These are phyloP conservation scores for Mentha longifolia DNA, from an alignment of 257 asterid species.

Conservation along the genomic window DNA sequence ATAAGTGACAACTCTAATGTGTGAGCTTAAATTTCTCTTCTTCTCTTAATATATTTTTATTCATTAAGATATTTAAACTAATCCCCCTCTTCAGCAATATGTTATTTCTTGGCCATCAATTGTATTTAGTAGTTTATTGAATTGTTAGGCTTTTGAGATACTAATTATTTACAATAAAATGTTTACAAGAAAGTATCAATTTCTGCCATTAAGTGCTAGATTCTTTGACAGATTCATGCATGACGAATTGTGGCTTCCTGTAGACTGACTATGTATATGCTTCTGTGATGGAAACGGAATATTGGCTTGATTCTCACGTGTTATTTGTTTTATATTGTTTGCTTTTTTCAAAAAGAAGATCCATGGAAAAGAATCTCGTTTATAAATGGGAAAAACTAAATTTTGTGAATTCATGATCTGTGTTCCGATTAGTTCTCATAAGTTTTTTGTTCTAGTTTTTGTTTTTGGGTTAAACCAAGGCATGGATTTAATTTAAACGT, in stretches of 20 bases:
- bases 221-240: neutral
- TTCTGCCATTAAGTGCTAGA: neutral
- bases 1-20: neutral
- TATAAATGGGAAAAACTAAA: neutral
- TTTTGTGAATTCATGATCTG: neutral
- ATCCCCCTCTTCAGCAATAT: neutral
- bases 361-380: neutral
- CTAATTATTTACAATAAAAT: neutral
- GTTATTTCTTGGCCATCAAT: neutral
- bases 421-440: neutral
- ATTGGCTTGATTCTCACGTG: constrained; percentile 1
- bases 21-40: too few species aligned
- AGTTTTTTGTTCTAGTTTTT: neutral
- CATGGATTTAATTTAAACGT: neutral
- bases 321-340: neutral
- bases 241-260: neutral
- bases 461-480: neutral
- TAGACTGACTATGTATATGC: neutral
- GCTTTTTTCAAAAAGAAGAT: neutral
- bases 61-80: neutral
- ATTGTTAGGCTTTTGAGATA: neutral
- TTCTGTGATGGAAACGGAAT: neutral
- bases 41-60: neutral
- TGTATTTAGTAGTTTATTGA: neutral
- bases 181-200: neutral